Percentiles rank a stretch among this genome's conserved stretches.
Conservation (phyloP, 202 grass and related monocot genomes). For the Bolboschoenoplectus hybrid region DNA sequence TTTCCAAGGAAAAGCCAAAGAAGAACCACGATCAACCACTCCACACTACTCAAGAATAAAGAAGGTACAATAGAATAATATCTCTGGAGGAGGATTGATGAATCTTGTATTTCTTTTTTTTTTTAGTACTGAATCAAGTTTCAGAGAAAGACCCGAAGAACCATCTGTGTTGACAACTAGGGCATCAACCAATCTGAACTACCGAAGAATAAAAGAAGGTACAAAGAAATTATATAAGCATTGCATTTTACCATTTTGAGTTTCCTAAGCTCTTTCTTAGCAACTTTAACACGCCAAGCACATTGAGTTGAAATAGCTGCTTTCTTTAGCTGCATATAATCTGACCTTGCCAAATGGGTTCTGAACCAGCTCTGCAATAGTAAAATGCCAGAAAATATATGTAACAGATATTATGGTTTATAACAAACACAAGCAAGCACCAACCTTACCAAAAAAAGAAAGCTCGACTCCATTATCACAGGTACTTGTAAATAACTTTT, state of each 20-base stretch:
- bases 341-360: constrained; percentile 55
- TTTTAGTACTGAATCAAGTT: not conserved
- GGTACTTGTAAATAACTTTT: not conserved
- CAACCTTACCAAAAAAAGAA: not conserved
- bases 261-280: constrained; percentile 75
- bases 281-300: constrained; percentile 74
- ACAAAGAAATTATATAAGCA: constrained; percentile 17
- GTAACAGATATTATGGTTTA: not conserved
- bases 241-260: constrained; percentile 74
- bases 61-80: not conserved
- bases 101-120: not conserved
- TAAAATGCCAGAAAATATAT: constrained; percentile 7
- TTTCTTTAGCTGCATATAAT: constrained; percentile 58
- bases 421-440: not conserved
- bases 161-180: not conserved
- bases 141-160: not conserved
- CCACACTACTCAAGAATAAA: not conserved
- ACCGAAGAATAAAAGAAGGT: constrained; percentile 10
- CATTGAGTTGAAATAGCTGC: constrained; percentile 60
- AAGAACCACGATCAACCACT: not conserved
- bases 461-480: not conserved
- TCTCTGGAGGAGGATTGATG: not conserved
- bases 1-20: not conserved
- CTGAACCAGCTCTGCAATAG: constrained; percentile 63
- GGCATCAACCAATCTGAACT: not conserved